phyloP scores from a whole-genome alignment of 2,329 filamentous ascomycete genomes.

The Claviceps humidiphila region DNA sequence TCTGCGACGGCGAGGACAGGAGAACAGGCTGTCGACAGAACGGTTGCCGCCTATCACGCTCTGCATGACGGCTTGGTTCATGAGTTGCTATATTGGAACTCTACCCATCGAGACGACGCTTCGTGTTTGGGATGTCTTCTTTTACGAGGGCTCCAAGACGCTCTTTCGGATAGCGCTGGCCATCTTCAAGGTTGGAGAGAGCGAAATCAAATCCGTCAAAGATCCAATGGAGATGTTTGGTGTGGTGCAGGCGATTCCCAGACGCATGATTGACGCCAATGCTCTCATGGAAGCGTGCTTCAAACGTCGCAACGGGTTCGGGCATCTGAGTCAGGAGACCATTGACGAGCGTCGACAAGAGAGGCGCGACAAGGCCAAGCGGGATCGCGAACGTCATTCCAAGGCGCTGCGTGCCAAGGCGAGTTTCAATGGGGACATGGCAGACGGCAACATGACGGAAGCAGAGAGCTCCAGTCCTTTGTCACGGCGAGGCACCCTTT shows the following conservation, averaged over 20 bases:
- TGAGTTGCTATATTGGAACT: slow-evolving; percentile 91
- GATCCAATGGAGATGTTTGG: slow-evolving; percentile 96
- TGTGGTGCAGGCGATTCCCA: slow-evolving; percentile 76
- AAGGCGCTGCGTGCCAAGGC: slow-evolving; percentile 12
- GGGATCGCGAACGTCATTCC: slow-evolving; percentile 21
- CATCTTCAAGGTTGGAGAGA: slow-evolving; percentile 80
- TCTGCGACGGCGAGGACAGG: slow-evolving; percentile 25
- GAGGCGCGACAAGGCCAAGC: slow-evolving; percentile 42
- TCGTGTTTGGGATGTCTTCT: slow-evolving; percentile 89
- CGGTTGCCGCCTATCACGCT: slow-evolving; percentile 80
- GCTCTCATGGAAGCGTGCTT: slow-evolving; percentile 72
- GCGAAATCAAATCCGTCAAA: slow-evolving; percentile 61
- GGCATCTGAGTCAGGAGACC: slow-evolving; percentile 65
- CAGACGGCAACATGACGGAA: slow-evolving; percentile 21
- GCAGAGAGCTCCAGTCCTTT: slow-evolving; percentile 12
- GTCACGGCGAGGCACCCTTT: slow-evolving; percentile 32
- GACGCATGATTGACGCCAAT: slow-evolving; percentile 71
- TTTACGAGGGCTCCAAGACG: slow-evolving; percentile 89
- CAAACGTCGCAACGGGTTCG: slow-evolving; percentile 65
- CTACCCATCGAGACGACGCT: slow-evolving; percentile 84
- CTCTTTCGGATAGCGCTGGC: slow-evolving; percentile 83
- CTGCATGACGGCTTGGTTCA: slow-evolving; percentile 93
- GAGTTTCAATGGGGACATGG: slow-evolving; percentile 17
- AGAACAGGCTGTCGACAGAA: slow-evolving; percentile 27
- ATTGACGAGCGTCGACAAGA: slow-evolving; percentile 67